phyloP scores from a whole-genome alignment of 768 basidiomycete species.

The Collybiopsis luxurians region DNA sequence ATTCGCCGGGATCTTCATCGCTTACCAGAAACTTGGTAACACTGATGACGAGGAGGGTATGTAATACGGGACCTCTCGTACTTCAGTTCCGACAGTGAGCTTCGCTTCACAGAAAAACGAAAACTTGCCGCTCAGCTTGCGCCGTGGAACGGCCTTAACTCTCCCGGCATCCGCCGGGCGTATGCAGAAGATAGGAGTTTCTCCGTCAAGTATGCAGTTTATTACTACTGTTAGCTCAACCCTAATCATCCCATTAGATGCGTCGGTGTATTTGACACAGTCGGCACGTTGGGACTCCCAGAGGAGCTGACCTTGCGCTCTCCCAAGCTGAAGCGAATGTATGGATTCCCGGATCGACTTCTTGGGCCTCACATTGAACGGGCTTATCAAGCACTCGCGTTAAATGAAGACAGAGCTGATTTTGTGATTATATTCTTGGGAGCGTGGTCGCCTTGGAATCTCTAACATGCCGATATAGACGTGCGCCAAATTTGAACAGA shows the following conservation, averaged over 20 bases:
- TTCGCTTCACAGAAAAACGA: conserved; percentile 27
- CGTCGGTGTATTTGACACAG: conserved; percentile 76
- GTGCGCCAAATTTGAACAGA: conserved; percentile 64
- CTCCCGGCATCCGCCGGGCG: conserved; percentile 53
- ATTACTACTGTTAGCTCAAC: neutral
- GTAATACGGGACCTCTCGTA: neutral
- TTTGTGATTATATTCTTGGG: conserved; percentile 45
- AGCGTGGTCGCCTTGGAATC: no score
- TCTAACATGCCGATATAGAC: conserved; percentile 31
- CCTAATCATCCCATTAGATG: conserved; percentile 36
- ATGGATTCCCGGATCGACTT: conserved; percentile 60
- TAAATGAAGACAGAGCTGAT: conserved; percentile 65
- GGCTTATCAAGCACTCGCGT: conserved; percentile 68
- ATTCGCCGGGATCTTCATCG: conserved; percentile 61
- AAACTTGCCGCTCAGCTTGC: conserved; percentile 41
- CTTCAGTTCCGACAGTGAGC: neutral
- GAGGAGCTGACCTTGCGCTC: conserved; percentile 54
- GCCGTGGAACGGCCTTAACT: conserved; percentile 51
- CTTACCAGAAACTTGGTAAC: conserved; percentile 62
- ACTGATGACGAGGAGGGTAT: conserved; percentile 43
- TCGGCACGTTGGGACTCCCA: conserved; percentile 68
- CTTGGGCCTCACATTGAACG: conserved; percentile 63
- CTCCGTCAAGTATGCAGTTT: conserved; percentile 53
- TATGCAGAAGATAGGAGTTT: conserved; percentile 45
- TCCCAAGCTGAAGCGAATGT: conserved; percentile 45